Evolutionary conservation across 1,139 yeast genomes (phyloP), one percentile per base, ranked within the genome.

Genomic region (Geotrichum reessii): DNA sequence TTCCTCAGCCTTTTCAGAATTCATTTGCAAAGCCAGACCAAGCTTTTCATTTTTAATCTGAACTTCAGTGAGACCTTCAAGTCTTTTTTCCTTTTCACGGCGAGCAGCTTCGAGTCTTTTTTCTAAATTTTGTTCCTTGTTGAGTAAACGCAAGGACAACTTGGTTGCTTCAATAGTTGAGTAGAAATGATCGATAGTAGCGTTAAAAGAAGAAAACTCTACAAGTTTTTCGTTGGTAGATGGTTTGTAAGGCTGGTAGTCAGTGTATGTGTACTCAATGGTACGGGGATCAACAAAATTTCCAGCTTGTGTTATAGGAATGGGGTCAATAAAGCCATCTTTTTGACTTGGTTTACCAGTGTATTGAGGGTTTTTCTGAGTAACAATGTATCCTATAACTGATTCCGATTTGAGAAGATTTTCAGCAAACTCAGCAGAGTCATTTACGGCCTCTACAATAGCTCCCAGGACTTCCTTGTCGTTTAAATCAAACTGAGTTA

Each of bases 221-320:
- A 2, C 64, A 63, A 31, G 71, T n/a, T 53, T 50, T 17, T 55
- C 58, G 27, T 52, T 52, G 6, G 67, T 51, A 11, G 72, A 68
- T 0, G 96, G 96, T 57, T 77, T 71, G 70, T 86, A 91, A 0
- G 98, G 97, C 71, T 88, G 95, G 69, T 90, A 93, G 62, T 88
- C 95, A 58, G 89, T 95, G 63, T 81, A 87, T 1, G 85, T 71
- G 60, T 74, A 83, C 64, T 84, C 66, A 81, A 74, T 68, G 9
- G 63, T 68, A 27, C 69, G 70, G 1, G 72, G 68, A 40, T 73
- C 74, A 46, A 66, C 64, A 9, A 67, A 58, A 2, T 59, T 62
- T 14, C 63, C 63, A 2, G 65, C 67, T 3, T 65, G 66, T 0
- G 64, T 61, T 19, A 65, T 57, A 6, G 61, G 57, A 1, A 70